phyloP scores from a whole-genome alignment of 1,284 basidiomycete species.

The Ceratobasidium sp. region DNA sequence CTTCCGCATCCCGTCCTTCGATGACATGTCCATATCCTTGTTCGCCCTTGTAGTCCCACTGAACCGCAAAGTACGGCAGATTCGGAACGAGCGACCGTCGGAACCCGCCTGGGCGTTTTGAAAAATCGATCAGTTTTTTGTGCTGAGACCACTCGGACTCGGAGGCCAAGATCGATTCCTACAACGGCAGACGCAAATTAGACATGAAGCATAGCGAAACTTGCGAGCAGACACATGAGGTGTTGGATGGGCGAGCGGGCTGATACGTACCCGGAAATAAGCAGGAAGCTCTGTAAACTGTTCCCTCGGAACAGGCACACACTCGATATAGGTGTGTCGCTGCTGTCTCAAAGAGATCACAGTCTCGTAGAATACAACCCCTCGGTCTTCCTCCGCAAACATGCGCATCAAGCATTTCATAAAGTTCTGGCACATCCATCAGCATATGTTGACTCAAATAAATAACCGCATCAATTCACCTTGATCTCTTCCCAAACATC shows the following conservation, averaged over 20 bases:
- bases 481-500: slow-evolving; percentile 97
- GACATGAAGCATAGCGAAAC: too few species aligned
- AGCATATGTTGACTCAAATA: background rate
- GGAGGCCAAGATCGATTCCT: slow-evolving; percentile 91
- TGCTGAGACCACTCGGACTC: slow-evolving; percentile 98
- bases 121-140: slow-evolving; percentile 95
- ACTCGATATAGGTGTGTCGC: slow-evolving; percentile 91
- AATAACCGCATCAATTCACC: slow-evolving; percentile 59
- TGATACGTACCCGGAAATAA: slow-evolving; percentile 88
- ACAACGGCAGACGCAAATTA: slow-evolving; percentile 8
- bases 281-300: slow-evolving; percentile 86
- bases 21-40: slow-evolving; percentile 98
- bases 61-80: slow-evolving; percentile 97
- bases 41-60: slow-evolving; percentile 97
- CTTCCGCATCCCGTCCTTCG: slow-evolving; percentile 76
- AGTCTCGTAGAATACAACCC: slow-evolving; percentile 94
- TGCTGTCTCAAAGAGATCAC: slow-evolving; percentile 86
- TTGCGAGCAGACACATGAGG: too few species aligned
- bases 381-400: slow-evolving; percentile 88
- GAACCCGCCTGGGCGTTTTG: slow-evolving; percentile 86
- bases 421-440: slow-evolving; percentile 74
- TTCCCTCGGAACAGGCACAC: slow-evolving; percentile 86
- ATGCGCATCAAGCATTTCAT: slow-evolving; percentile 98
- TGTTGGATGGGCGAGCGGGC: too few species aligned
- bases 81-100: slow-evolving; percentile 93